A percentile compares a stretch with the other conserved stretches of the same genome.
Evolutionary conservation across 805 yeast genomes (phyloP).

Genomic region (Metschnikowia henanensis): DNA sequence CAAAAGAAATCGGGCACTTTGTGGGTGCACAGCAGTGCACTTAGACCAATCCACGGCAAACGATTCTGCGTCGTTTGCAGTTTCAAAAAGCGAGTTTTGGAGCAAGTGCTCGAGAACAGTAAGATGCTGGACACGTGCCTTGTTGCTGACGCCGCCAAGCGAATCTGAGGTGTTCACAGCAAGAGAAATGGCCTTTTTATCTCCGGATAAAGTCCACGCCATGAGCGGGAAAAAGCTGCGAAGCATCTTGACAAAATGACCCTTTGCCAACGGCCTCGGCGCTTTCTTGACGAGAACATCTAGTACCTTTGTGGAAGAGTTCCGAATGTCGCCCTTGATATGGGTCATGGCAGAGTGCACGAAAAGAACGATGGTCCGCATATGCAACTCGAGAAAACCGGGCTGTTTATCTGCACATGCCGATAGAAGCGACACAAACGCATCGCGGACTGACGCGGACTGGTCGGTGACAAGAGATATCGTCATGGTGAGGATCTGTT

Average conservation of each 20-base stretch:
- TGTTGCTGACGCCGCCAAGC: constrained; percentile 34
- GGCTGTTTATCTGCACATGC: constrained; percentile 50
- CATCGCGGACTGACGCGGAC: constrained; percentile 61
- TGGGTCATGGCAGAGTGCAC: constrained; percentile 94
- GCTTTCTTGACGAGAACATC: constrained; percentile 56
- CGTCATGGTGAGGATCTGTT: constrained; percentile 55
- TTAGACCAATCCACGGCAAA: constrained; percentile 17
- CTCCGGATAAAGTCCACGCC: constrained; percentile 63
- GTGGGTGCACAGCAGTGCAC: constrained; percentile 39
- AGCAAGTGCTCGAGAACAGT: constrained; percentile 45
- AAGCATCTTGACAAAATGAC: constrained; percentile 69
- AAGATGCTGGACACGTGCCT: constrained; percentile 43
- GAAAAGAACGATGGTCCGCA: constrained; percentile 63
- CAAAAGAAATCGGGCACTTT: constrained; percentile 54
- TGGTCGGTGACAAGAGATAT: constrained; percentile 69
- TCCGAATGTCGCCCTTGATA: constrained; percentile 71
- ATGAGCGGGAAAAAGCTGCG: constrained; percentile 66
- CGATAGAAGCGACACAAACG: constrained; percentile 47
- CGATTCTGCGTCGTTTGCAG: constrained; percentile 18
- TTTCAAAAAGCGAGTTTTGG: constrained; percentile 39
- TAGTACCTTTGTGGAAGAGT: constrained; percentile 71
- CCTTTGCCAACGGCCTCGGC: constrained; percentile 54
- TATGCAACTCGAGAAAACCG: constrained; percentile 59
- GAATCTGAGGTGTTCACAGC: constrained; percentile 35
- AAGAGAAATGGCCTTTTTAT: constrained; percentile 34